Conservation (phyloP, 768 basidiomycete species). For the Tulasnella sp. region DNA sequence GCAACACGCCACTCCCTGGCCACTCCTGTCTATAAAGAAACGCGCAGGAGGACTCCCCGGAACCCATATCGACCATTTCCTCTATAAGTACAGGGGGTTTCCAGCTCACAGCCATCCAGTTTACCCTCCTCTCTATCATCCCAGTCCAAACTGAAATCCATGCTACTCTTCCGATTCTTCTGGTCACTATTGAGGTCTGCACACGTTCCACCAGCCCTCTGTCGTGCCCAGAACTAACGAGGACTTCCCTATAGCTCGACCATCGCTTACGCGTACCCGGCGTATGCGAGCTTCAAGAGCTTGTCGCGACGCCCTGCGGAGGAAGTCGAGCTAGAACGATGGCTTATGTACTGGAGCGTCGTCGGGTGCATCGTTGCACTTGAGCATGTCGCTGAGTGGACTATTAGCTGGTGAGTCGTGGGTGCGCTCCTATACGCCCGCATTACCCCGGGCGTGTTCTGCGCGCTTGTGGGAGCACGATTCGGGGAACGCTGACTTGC, state of each 20-base stretch:
- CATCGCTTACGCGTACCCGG: constrained; percentile 85
- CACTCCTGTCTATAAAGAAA: constrained; percentile 6
- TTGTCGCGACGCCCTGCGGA: constrained; percentile 84
- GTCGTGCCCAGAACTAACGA: not conserved
- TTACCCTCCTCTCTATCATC: not conserved
- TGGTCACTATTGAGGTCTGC: constrained; percentile 5
- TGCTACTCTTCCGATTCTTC: not conserved
- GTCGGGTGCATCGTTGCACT: constrained; percentile 66
- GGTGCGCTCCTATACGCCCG: not conserved
- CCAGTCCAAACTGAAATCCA: constrained; percentile 21
- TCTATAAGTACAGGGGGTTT: not conserved
- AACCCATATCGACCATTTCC: not conserved
- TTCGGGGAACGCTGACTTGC: not conserved
- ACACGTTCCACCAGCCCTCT: not conserved
- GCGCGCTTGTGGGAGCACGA: not conserved
- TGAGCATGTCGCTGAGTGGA: constrained; percentile 86
- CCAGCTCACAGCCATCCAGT: not conserved
- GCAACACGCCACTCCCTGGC: not conserved
- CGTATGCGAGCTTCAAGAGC: constrained; percentile 96
- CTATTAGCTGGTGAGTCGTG: constrained; percentile 73
- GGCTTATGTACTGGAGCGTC: constrained; percentile 91
- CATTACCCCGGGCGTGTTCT: not conserved
- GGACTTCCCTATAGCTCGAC: constrained; percentile 47
- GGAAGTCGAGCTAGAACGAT: constrained; percentile 83
- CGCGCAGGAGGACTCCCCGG: not conserved